These are phyloP conservation scores for Trichoderma sp. DNA, from an alignment of 2,329 filamentous ascomycete species.

Conservation along the genomic window DNA sequence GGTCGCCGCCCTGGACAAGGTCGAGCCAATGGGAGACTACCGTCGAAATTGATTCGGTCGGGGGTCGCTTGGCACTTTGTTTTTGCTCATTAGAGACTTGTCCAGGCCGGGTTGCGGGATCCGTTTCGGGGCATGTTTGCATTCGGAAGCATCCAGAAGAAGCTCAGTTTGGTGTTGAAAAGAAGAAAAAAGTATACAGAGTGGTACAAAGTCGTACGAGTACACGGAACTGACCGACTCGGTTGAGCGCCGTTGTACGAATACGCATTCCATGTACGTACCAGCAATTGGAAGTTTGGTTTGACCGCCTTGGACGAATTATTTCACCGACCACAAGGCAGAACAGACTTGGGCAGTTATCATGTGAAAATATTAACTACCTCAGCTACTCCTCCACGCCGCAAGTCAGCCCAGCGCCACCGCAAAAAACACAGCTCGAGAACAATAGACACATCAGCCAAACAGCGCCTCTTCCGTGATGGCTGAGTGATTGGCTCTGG, in stretches of 20 bases:
- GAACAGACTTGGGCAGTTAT: background rate
- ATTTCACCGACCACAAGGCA: background rate
- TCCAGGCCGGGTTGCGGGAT: background rate
- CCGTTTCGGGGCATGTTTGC: background rate
- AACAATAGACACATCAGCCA: background rate
- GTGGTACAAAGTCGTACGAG: no score
- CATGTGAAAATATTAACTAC: background rate
- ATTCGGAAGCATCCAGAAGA: background rate
- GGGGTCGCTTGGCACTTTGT: slow-evolving; percentile 3
- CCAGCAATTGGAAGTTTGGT: background rate
- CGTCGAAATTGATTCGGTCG: slow-evolving; percentile 5
- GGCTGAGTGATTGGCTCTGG: slow-evolving; percentile 32
- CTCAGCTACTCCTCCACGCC: background rate
- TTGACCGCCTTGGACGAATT: background rate
- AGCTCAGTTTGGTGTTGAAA: background rate
- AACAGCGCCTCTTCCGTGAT: slow-evolving; percentile 4
- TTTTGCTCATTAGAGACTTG: background rate
- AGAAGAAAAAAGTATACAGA: no score
- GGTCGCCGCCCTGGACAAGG: background rate
- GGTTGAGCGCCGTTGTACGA: background rate
- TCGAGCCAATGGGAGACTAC: slow-evolving; percentile 4
- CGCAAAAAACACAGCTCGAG: background rate
- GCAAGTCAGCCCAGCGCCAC: background rate
- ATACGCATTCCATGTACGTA: background rate
- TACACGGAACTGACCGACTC: background rate